Percentiles rank a stretch among this genome's conserved stretches.
These are phyloP conservation scores for Rosa lucieae DNA, from an alignment of 306 rosid species.

Conservation along the genomic window DNA sequence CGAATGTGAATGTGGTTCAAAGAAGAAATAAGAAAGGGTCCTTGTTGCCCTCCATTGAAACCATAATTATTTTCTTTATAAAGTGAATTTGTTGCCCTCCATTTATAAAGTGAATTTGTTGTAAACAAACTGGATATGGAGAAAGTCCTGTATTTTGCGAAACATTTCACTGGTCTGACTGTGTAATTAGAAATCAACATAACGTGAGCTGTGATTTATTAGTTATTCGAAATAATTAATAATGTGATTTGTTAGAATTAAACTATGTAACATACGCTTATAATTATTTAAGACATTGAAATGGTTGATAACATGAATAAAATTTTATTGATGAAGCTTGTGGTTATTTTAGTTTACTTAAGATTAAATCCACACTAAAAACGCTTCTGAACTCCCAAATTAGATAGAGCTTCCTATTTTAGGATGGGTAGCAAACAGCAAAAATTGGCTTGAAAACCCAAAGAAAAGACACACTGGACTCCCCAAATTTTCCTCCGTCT, in stretches of 20 bases:
- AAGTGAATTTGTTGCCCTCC: background rate
- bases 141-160: background rate
- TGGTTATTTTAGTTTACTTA: background rate
- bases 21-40: background rate
- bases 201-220: too few species aligned
- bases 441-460: background rate
- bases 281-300: too few species aligned
- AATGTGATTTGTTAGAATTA: too few species aligned
- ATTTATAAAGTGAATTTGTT: background rate
- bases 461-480: background rate
- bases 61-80: background rate
- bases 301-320: too few species aligned
- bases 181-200: too few species aligned
- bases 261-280: background rate
- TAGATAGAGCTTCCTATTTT: background rate
- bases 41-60: background rate
- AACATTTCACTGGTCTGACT: too few species aligned
- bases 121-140: background rate
- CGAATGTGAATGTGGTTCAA: constrained; percentile 5
- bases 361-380: background rate
- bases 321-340: too few species aligned
- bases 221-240: too few species aligned
- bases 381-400: background rate
- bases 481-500: background rate
- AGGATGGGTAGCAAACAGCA: background rate